Evolutionary conservation across 2,329 filamentous ascomycete genomes (phyloP).

Genomic region (Claviceps sp.): DNA sequence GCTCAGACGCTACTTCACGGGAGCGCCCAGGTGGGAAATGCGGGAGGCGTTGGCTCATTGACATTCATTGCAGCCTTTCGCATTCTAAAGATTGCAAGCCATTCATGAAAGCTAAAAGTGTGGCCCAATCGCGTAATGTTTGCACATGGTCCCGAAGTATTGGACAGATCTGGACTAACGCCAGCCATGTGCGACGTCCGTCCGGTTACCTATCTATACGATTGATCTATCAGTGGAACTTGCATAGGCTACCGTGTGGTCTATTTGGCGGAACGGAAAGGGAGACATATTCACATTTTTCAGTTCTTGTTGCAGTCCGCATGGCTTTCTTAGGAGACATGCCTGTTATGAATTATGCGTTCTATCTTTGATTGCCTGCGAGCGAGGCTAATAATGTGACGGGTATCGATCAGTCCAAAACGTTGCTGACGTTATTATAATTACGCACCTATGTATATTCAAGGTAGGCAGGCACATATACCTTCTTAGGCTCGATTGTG

Average conservation of each 20-base stretch:
- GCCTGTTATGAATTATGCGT: background rate
- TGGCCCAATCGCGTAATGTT: background rate
- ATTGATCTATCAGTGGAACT: background rate
- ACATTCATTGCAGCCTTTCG: background rate
- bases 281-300: background rate
- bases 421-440: no score
- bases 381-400: background rate
- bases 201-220: background rate
- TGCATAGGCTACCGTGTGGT: background rate
- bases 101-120: background rate
- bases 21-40: background rate
- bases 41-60: background rate
- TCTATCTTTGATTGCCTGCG: background rate
- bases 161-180: background rate
- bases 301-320: background rate
- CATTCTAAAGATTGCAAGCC: background rate
- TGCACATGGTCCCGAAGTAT: background rate
- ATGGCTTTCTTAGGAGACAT: background rate
- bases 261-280: background rate
- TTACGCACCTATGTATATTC: no score
- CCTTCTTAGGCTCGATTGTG: no score
- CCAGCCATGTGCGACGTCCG: background rate
- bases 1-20: background rate
- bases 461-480: no score
- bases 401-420: background rate